Evolutionary conservation across 495 filamentous ascomycete genomes (phyloP).

Genomic region (Hypoxylon trugodes): DNA sequence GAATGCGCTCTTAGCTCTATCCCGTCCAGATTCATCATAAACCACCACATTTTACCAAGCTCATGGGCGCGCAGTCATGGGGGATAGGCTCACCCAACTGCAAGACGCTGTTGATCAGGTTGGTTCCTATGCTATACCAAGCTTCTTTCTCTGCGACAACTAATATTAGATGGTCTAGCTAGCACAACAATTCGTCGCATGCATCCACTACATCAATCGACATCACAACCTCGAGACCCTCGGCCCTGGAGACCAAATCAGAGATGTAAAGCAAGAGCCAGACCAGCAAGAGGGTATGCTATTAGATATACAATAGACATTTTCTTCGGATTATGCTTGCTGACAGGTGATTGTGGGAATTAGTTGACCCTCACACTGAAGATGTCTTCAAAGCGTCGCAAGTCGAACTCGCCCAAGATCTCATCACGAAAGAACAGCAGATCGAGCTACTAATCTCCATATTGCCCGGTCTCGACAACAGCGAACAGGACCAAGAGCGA

Average conservation of each 20-base stretch:
- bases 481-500: conserved; percentile 80
- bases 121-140: neutral
- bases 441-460: conserved; percentile 85
- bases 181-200: conserved; percentile 87
- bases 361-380: conserved; percentile 69
- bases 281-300: conserved; percentile 50
- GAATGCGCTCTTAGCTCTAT: neutral
- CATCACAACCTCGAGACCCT: conserved; percentile 81
- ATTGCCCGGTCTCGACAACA: conserved; percentile 87
- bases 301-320: neutral
- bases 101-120: conserved; percentile 96
- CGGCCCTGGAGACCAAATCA: conserved; percentile 63
- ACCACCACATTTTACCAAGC: conserved; percentile 2
- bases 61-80: conserved; percentile 63
- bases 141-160: neutral
- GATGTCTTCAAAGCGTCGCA: conserved; percentile 74
- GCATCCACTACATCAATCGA: conserved; percentile 79
- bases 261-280: conserved; percentile 62
- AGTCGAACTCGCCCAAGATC: conserved; percentile 82
- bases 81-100: conserved; percentile 89
- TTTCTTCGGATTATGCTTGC: neutral
- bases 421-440: conserved; percentile 92
- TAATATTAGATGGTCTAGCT: conserved; percentile 63
- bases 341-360: conserved; percentile 5
- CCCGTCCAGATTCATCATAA: neutral